phyloP scores from a whole-genome alignment of 805 yeast genomes.

The Kluyveromyces siamensis region DNA sequence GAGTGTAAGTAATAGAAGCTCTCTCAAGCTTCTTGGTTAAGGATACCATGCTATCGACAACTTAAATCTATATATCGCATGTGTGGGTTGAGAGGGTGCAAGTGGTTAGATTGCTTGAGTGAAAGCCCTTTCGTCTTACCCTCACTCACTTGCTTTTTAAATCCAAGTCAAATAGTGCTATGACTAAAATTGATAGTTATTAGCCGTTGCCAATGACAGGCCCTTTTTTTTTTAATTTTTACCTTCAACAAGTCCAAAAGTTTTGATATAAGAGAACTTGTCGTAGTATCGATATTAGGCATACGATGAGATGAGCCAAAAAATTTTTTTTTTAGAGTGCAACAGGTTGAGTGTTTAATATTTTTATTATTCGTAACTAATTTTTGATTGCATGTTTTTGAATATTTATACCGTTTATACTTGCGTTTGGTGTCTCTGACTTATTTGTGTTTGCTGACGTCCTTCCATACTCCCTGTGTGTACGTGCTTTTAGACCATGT shows the following conservation, averaged over 20 bases:
- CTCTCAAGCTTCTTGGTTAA: too few species aligned
- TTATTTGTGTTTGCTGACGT: background rate
- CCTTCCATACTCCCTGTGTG: background rate
- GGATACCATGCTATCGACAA: too few species aligned
- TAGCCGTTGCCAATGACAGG: background rate
- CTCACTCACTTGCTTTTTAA: background rate
- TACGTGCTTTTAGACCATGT: constrained; percentile 19
- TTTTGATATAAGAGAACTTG: background rate
- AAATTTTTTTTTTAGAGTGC: background rate
- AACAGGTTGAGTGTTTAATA: background rate
- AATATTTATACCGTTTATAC: background rate
- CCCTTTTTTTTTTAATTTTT: too few species aligned
- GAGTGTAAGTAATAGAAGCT: too few species aligned
- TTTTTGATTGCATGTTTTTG: background rate
- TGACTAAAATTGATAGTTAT: background rate
- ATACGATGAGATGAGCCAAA: background rate
- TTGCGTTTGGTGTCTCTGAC: background rate
- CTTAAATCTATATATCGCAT: too few species aligned
- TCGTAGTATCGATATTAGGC: background rate
- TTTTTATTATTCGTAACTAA: background rate
- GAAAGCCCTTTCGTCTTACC: background rate
- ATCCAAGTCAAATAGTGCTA: background rate
- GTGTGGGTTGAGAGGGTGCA: too few species aligned
- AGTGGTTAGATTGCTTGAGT: too few species aligned
- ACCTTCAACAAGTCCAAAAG: background rate